Percentiles rank a stretch among this genome's conserved stretches.
Evolutionary conservation across 2,329 filamentous ascomycete genomes (phyloP).

Genomic region (Fusarium dlaminii): DNA sequence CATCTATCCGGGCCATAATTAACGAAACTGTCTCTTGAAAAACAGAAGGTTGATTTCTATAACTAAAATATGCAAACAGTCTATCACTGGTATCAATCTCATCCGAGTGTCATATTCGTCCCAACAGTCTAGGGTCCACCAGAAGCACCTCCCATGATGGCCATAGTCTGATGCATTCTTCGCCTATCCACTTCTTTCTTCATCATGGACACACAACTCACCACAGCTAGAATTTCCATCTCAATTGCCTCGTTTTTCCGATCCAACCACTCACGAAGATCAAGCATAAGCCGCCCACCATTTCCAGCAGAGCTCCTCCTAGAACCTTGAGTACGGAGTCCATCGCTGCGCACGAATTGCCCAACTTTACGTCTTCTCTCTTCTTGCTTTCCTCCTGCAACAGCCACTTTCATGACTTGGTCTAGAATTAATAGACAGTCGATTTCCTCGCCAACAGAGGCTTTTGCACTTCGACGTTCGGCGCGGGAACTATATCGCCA

Average conservation of each 20-base stretch:
- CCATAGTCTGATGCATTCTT: slow-evolving; percentile 60
- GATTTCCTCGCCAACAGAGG: slow-evolving; percentile 39
- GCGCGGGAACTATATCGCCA: slow-evolving; percentile 64
- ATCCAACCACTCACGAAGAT: slow-evolving; percentile 50
- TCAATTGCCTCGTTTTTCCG: slow-evolving; percentile 48
- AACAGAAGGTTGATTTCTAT: neutral
- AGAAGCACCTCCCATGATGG: slow-evolving; percentile 49
- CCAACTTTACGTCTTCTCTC: slow-evolving; percentile 50
- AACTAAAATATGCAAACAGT: neutral
- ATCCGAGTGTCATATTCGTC: neutral
- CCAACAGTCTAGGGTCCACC: slow-evolving; percentile 5
- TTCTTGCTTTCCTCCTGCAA: slow-evolving; percentile 41
- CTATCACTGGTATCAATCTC: slow-evolving; percentile 1
- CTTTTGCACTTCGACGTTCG: slow-evolving; percentile 54
- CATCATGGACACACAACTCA: slow-evolving; percentile 68
- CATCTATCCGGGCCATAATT: neutral
- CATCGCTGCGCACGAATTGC: slow-evolving; percentile 54
- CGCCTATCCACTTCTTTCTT: slow-evolving; percentile 72
- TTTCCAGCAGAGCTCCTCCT: slow-evolving; percentile 56
- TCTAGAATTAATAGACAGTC: slow-evolving; percentile 63
- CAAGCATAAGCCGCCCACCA: slow-evolving; percentile 59
- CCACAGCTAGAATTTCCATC: slow-evolving; percentile 62
- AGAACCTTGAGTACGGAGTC: slow-evolving; percentile 53
- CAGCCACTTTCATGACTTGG: slow-evolving; percentile 49
- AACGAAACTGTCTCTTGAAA: neutral